phyloP scores from a whole-genome alignment of 345 rosid genomes.

The Brassica juncea region DNA sequence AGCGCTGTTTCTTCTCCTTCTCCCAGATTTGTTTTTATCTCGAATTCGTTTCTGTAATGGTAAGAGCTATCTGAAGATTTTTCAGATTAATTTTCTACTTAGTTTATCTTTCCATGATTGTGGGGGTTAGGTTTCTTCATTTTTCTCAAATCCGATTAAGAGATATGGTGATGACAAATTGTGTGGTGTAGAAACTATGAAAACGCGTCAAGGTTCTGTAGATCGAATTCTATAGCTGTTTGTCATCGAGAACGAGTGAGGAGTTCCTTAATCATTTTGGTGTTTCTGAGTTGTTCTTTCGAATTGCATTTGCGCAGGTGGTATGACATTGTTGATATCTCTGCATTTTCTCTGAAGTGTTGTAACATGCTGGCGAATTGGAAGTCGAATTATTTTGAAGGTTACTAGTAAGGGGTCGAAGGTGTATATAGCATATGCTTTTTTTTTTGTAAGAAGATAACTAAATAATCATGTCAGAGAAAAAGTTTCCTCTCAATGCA shows the following conservation, averaged over 20 bases:
- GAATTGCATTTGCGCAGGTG: conserved; percentile 22
- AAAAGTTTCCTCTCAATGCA: conserved; percentile 69
- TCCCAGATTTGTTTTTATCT: conserved; percentile 37
- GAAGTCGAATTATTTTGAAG: conserved; percentile 43
- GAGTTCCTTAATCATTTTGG: neutral
- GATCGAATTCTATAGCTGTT: neutral
- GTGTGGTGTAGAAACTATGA: conserved; percentile 17
- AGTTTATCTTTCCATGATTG: neutral
- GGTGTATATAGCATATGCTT: conserved; percentile 49
- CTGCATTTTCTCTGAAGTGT: conserved; percentile 40
- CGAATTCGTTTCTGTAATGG: conserved; percentile 30
- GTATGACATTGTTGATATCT: conserved; percentile 39
- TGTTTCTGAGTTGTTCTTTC: conserved; percentile 8
- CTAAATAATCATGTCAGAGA: conserved; percentile 59
- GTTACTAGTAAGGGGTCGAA: conserved; percentile 39
- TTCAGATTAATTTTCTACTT: conserved; percentile 8
- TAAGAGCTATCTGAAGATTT: neutral
- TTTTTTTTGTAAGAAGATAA: conserved; percentile 23
- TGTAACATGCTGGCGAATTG: conserved; percentile 63
- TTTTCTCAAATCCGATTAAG: conserved; percentile 23
- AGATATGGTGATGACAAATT: conserved; percentile 29
- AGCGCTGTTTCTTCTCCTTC: conserved; percentile 36
- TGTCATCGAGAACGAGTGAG: neutral
- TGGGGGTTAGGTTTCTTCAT: neutral
- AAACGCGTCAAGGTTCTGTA: conserved; percentile 9